phyloP scores from a whole-genome alignment of 768 basidiomycete species.

The Trametes cubensis region DNA sequence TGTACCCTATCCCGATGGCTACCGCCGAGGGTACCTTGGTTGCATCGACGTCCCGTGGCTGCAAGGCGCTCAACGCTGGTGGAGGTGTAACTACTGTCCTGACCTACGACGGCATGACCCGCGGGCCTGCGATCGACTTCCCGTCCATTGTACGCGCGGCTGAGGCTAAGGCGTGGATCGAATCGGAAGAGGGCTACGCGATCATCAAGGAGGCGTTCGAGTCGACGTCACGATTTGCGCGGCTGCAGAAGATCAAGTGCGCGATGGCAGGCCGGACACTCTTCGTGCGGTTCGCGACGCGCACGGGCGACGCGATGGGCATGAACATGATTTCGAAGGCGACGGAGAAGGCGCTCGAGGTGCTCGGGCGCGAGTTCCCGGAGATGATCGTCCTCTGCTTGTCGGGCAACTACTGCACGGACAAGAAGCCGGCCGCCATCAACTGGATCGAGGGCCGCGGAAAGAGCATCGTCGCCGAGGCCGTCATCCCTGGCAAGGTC shows the following conservation, averaged over 20 bases:
- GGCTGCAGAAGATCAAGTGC: constrained; percentile 81
- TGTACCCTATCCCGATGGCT: constrained; percentile 96
- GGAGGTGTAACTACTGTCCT: constrained; percentile 95
- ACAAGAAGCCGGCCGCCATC: constrained; percentile 99
- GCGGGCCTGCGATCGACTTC: constrained; percentile 98
- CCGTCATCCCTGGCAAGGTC: constrained; percentile 84
- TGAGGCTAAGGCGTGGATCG: constrained; percentile 85
- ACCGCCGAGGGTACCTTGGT: constrained; percentile 99
- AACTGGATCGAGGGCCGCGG: constrained; percentile 99
- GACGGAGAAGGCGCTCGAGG: constrained; percentile 90
- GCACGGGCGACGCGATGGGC: constrained; percentile 98
- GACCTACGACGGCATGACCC: constrained; percentile 93
- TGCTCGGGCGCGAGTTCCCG: constrained; percentile 77
- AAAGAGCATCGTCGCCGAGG: constrained; percentile 97
- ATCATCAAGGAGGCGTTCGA: constrained; percentile 87
- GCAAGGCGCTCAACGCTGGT: constrained; percentile 95
- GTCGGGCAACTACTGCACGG: constrained; percentile 98
- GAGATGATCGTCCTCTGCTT: constrained; percentile 90
- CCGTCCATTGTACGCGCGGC: constrained; percentile 79
- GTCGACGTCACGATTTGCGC: constrained; percentile 91
- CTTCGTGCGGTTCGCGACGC: constrained; percentile 91
- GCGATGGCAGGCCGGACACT: constrained; percentile 92
- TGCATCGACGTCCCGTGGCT: constrained; percentile 95
- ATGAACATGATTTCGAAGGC: constrained; percentile 99
- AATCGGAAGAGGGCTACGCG: constrained; percentile 74